These are phyloP conservation scores for Stephania cephalantha DNA, from an alignment of 164 flowering plant species.

Conservation along the genomic window DNA sequence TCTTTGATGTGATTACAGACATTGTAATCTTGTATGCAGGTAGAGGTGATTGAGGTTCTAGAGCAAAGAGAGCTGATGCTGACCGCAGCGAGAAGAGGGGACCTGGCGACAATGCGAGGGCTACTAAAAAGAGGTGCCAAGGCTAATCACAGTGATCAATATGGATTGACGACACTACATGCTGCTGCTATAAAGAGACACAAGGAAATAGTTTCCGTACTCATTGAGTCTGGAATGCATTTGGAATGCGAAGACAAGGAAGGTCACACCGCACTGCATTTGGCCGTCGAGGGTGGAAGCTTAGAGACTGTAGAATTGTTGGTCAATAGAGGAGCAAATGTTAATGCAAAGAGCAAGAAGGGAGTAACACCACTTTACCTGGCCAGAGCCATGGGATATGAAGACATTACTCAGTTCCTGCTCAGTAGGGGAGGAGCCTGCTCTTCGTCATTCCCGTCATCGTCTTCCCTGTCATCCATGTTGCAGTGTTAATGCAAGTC, in stretches of 20 bases:
- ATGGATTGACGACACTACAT: slow-evolving; percentile 57
- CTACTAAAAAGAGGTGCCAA: slow-evolving; percentile 32
- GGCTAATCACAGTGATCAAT: slow-evolving; percentile 37
- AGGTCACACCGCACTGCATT: slow-evolving; percentile 58
- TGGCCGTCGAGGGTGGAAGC: slow-evolving; percentile 61
- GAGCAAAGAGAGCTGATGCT: slow-evolving; percentile 45
- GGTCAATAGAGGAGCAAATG: slow-evolving; percentile 42
- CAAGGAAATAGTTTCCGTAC: slow-evolving; percentile 32
- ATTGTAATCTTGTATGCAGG: slow-evolving; percentile 23
- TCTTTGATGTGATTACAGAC: not conserved
- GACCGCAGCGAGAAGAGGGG: slow-evolving; percentile 56
- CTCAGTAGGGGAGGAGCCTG: slow-evolving; percentile 45
- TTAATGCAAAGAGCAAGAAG: slow-evolving; percentile 38
- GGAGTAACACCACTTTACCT: slow-evolving; percentile 54
- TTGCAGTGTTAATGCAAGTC: not conserved
- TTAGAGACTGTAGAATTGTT: slow-evolving; percentile 38
- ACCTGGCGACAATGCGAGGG: slow-evolving; percentile 23
- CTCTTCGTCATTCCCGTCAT: slow-evolving; percentile 13
- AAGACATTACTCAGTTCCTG: slow-evolving; percentile 32
- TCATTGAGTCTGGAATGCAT: slow-evolving; percentile 35
- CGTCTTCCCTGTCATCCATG: slow-evolving; percentile 17
- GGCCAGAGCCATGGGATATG: slow-evolving; percentile 41
- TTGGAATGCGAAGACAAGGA: slow-evolving; percentile 45
- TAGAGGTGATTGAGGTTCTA: slow-evolving; percentile 29
- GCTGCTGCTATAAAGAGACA: slow-evolving; percentile 63